Conservation (phyloP, 805 yeast genomes). For the Lachancea meyersii region DNA sequence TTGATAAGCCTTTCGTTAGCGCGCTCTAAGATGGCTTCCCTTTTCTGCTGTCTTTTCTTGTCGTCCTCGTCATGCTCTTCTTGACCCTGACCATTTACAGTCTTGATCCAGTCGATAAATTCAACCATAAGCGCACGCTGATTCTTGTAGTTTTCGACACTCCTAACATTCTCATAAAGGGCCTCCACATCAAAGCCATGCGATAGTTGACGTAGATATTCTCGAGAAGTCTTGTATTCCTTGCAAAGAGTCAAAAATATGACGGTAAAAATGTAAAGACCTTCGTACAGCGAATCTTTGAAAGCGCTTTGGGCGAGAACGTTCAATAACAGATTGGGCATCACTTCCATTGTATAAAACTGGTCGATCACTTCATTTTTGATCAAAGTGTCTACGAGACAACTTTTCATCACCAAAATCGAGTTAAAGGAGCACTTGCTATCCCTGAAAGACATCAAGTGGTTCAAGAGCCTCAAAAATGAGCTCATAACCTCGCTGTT, state of each 20-base stretch:
- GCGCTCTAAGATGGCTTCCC: constrained; percentile 44
- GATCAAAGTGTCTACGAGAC: constrained; percentile 61
- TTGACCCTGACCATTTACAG: constrained; percentile 32
- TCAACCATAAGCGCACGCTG: constrained; percentile 77
- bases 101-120: constrained; percentile 60
- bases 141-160: constrained; percentile 65
- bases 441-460: constrained; percentile 76
- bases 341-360: constrained; percentile 41
- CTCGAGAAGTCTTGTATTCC: constrained; percentile 60
- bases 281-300: constrained; percentile 84
- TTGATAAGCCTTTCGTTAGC: constrained; percentile 47
- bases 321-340: constrained; percentile 62
- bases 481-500: constrained; percentile 69
- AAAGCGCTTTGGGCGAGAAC: constrained; percentile 71
- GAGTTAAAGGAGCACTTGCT: constrained; percentile 91
- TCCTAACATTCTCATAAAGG: constrained; percentile 57
- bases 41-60: constrained; percentile 30
- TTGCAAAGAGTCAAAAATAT: constrained; percentile 70
- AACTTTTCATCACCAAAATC: constrained; percentile 67
- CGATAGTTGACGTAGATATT: constrained; percentile 49
- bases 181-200: constrained; percentile 52
- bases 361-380: constrained; percentile 74
- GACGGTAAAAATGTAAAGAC: constrained; percentile 80
- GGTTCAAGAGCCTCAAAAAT: constrained; percentile 65
- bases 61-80: constrained; percentile 40